A percentile compares a stretch with the other conserved stretches of the same genome.
Conservation (phyloP, 2,329 filamentous ascomycete species). For the Ampelomyces quisqualis region DNA sequence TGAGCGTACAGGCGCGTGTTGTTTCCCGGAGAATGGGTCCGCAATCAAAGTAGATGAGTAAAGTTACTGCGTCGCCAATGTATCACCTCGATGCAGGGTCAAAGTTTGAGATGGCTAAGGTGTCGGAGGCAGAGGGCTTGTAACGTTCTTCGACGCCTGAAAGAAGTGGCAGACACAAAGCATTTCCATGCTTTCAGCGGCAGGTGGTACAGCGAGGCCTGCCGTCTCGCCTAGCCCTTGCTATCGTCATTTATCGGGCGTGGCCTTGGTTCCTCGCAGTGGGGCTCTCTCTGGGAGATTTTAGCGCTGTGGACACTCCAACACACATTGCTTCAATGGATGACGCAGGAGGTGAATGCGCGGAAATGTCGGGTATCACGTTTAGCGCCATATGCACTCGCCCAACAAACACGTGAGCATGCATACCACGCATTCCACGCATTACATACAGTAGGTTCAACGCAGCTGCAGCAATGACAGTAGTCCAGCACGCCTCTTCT, state of each 20-base stretch:
- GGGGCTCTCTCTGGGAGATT: constrained; percentile 10
- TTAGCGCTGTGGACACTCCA: constrained; percentile 11
- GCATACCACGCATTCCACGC: constrained; percentile 1
- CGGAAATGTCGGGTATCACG: constrained; percentile 8
- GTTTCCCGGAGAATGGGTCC: constrained; percentile 19
- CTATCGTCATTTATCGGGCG: constrained; percentile 21
- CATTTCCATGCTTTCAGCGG: constrained; percentile 4
- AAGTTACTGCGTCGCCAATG: constrained; percentile 15
- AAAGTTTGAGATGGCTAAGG: background rate
- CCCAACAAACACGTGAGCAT: constrained; percentile 16
- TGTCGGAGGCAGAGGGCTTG: constrained; percentile 7
- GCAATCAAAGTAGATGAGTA: constrained; percentile 25
- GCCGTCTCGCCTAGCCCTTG: constrained; percentile 10
- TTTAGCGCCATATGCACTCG: constrained; percentile 5
- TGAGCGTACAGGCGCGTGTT: constrained; percentile 16
- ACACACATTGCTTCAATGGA: constrained; percentile 9
- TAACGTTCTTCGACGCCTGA: background rate
- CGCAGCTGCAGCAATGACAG: constrained; percentile 10
- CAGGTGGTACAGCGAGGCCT: constrained; percentile 4
- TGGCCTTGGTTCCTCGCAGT: constrained; percentile 16
- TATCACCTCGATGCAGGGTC: constrained; percentile 2
- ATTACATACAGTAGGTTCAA: no score
- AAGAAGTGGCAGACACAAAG: background rate
- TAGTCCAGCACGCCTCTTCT: no score
- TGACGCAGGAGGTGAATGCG: constrained; percentile 18